Conservation (phyloP, 305 asterid genomes). For the Fraxinus xanthoxyloides region DNA sequence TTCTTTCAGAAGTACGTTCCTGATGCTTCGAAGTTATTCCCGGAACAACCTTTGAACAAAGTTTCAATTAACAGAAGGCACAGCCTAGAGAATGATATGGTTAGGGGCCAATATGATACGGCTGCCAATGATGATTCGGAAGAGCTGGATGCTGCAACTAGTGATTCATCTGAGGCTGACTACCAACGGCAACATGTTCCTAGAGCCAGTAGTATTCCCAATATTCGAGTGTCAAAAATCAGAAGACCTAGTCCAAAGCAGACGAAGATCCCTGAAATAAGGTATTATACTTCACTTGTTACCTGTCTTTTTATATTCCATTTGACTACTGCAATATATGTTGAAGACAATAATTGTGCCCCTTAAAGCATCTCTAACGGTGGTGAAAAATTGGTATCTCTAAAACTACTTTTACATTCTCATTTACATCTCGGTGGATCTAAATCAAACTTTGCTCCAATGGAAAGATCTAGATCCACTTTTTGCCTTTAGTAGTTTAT, state of each 20-base stretch:
- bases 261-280: conserved; percentile 47
- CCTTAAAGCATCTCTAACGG: neutral
- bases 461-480: neutral
- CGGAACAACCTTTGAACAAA: conserved; percentile 33
- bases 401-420: neutral
- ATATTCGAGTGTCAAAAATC: conserved; percentile 45
- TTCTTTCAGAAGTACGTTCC: conserved; percentile 32
- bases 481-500: neutral
- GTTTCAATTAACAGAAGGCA: conserved; percentile 28
- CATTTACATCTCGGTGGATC: neutral
- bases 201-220: conserved; percentile 37
- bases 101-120: conserved; percentile 33
- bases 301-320: neutral
- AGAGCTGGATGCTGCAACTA: conserved; percentile 55
- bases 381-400: neutral
- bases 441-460: neutral
- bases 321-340: neutral
- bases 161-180: conserved; percentile 71
- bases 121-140: conserved; percentile 40
- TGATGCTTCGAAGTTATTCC: conserved; percentile 36
- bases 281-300: conserved; percentile 35
- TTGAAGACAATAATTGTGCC: neutral
- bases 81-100: conserved; percentile 40
- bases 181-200: conserved; percentile 40
- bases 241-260: conserved; percentile 54